A percentile compares a stretch with the other conserved stretches of the same genome.
Evolutionary conservation across 1,139 yeast genomes (phyloP).

Genomic region (Torulaspora pretoriensis): DNA sequence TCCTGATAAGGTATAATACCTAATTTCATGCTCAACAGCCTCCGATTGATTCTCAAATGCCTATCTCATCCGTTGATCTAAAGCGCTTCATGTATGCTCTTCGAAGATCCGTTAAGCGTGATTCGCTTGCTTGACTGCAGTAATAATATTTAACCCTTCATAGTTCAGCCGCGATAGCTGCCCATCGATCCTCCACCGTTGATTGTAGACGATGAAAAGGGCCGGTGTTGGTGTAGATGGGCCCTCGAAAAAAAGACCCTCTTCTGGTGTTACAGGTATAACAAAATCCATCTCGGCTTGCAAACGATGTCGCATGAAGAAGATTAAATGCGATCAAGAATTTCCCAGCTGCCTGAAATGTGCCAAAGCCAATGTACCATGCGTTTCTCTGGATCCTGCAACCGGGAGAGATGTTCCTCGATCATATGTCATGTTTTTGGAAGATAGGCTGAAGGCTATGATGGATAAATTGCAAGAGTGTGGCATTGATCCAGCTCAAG

Average conservation of each 20-base stretch:
- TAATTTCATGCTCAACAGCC: conserved; percentile 23
- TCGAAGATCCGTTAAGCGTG: conserved; percentile 1
- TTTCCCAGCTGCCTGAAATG: conserved; percentile 78
- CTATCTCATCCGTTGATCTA: background rate
- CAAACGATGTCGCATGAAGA: conserved; percentile 72
- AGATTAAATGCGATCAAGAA: conserved; percentile 77
- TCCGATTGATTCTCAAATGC: background rate
- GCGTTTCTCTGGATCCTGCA: conserved; percentile 82
- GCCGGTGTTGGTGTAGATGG: background rate
- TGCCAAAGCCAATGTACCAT: conserved; percentile 60
- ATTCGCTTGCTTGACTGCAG: background rate
- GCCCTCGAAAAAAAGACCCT: conserved; percentile 15
- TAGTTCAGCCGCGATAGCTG: background rate
- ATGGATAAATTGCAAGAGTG: conserved; percentile 47
- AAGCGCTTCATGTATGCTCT: background rate
- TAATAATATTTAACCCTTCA: too few species aligned
- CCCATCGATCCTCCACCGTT: background rate
- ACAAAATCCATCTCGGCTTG: conserved; percentile 73
- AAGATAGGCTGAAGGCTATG: conserved; percentile 54
- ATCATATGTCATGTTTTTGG: conserved; percentile 70
- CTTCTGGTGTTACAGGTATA: conserved; percentile 37
- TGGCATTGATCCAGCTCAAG: conserved; percentile 39
- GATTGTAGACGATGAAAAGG: conserved; percentile 5
- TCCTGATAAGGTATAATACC: conserved; percentile 33
- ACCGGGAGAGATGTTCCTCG: conserved; percentile 85